Evolutionary conservation across 257 asterid genomes (phyloP).

Genomic region (Echites panduratus): DNA sequence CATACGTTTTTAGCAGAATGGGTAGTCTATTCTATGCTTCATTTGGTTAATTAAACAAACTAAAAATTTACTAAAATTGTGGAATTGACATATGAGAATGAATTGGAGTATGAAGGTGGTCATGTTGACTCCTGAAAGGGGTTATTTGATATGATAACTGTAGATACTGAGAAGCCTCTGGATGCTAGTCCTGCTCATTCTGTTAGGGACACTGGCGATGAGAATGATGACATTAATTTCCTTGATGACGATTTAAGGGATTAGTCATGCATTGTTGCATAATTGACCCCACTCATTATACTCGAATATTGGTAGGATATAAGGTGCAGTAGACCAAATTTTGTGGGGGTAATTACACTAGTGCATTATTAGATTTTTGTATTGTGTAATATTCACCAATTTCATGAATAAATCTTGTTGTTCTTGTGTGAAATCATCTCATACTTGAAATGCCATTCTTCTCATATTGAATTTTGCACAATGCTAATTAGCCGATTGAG

Average conservation of each 20-base stretch:
- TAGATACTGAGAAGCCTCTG: slow-evolving; percentile 47
- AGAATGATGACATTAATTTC: slow-evolving; percentile 42
- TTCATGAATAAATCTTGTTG: not conserved
- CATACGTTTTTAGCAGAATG: no score
- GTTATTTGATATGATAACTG: slow-evolving; percentile 40
- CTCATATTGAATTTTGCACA: not conserved
- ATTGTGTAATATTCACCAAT: not conserved
- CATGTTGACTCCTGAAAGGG: slow-evolving; percentile 45
- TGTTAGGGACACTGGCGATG: slow-evolving; percentile 44
- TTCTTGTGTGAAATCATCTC: not conserved
- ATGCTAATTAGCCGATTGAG: no score
- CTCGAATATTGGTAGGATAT: not conserved
- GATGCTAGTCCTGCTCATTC: slow-evolving; percentile 39
- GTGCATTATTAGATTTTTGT: slow-evolving; percentile 3
- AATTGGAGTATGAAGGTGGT: slow-evolving; percentile 52
- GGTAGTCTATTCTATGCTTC: no score
- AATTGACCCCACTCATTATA: not conserved
- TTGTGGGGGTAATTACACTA: slow-evolving; percentile 5
- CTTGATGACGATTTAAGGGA: slow-evolving; percentile 62
- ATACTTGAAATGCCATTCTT: no score
- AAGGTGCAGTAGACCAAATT: not conserved
- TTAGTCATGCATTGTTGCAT: slow-evolving; percentile 13
- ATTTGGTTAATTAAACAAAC: no score
- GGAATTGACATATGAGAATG: slow-evolving; percentile 61
- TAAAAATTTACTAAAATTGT: no score